Percentiles rank a stretch among this genome's conserved stretches.
Conservation (phyloP, 768 basidiomycete species). For the Xerocomus brunneocitrinus region DNA sequence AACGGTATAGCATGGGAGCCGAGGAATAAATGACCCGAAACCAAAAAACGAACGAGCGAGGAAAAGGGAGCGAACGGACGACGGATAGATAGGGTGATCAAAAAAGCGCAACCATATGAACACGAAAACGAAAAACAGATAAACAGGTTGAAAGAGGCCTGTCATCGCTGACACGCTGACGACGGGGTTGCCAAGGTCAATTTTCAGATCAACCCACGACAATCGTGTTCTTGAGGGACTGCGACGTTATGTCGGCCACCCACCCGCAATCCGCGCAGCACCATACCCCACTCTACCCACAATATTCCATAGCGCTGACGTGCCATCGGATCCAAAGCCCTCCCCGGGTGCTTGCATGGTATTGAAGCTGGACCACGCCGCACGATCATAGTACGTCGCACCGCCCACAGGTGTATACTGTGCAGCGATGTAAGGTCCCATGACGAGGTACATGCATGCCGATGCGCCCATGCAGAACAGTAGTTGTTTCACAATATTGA, state of each 20-base stretch:
- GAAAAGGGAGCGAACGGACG: neutral
- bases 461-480: constrained; percentile 60
- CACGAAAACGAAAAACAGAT: constrained; percentile 5
- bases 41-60: constrained; percentile 6
- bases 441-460: constrained; percentile 55
- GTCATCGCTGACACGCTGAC: constrained; percentile 9
- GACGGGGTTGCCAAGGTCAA: constrained; percentile 7
- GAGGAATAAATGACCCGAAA: neutral
- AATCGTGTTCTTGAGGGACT: constrained; percentile 1
- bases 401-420: constrained; percentile 58
- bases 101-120: constrained; percentile 14
- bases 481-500: constrained; percentile 41
- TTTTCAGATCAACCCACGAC: constrained; percentile 1
- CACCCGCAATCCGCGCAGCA: constrained; percentile 69
- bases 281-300: constrained; percentile 70
- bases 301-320: constrained; percentile 63
- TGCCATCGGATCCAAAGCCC: constrained; percentile 59
- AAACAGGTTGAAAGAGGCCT: neutral
- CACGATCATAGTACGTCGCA: constrained; percentile 71
- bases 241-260: constrained; percentile 62
- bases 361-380: constrained; percentile 78
- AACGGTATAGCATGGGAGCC: neutral
- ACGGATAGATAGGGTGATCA: constrained; percentile 18
- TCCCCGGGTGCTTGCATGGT: constrained; percentile 65
- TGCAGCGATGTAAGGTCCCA: constrained; percentile 55